Base-by-base conservation (phyloP, 2,329 filamentous ascomycete species). In the Sporothrix curviconia region DNA sequence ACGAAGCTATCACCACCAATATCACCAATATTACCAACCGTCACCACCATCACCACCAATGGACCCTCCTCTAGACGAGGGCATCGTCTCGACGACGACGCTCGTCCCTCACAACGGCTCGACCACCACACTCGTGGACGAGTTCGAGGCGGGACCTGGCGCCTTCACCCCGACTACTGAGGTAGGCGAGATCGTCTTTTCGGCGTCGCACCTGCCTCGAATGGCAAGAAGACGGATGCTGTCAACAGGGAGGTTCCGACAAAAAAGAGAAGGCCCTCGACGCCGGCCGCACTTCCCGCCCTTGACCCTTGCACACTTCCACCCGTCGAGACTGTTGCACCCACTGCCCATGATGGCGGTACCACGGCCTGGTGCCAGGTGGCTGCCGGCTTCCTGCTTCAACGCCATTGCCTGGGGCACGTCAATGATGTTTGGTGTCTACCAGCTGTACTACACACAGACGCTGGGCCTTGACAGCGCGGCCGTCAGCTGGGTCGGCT, bases 371-470 rank as follows among this genome's bases (percentile, higher is more conserved):
- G 78, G 78, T 71, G 70, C 1, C 78, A 81, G 63, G 76, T 81
- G 8, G 47, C 77, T 19, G 74, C 76, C 7, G 72, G 72, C 32
- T 69, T 76, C 40, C 69, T 79, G 30, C 69, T n/a, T 79, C 66
- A 79, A 77, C 64, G 71, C 71, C 55, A 66, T 81, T 58, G 72
- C 77, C 5, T 80, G 78, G 75, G 78, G 79, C 54, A 77, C 75
- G 54, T 72, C 75, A 3, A 68, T 74, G 5, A 72, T 75, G 2
- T 82, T 79, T 60, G 79, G 73, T 55, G 76, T 77, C 46, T 76
- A 71, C 72, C 72, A 73, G 74, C 70, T 74, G 3, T 70, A 78
- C 68, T 76, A 77, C 66, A 67, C 68, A 0, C 65, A 69, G 59
- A 68, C 62, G 1, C 67, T 72, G 22, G 61, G 66, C 3, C 66